These are phyloP conservation scores for Metarhizium sp. DNA, from an alignment of 2,329 filamentous ascomycete species.

Conservation along the genomic window DNA sequence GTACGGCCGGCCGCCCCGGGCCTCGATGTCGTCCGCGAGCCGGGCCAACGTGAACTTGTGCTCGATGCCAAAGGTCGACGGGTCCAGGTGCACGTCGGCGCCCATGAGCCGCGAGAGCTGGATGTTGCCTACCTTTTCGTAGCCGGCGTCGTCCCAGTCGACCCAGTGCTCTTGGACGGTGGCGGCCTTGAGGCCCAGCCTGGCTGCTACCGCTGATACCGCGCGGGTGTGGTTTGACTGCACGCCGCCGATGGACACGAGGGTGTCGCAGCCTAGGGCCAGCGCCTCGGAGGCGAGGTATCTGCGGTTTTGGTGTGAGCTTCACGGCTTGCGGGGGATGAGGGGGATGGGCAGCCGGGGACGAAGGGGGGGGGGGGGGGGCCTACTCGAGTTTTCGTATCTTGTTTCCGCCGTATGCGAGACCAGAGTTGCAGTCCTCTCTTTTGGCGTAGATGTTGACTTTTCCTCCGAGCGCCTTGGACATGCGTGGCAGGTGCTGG, in stretches of 20 bases:
- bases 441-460: conserved; percentile 61
- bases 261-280: conserved; percentile 45
- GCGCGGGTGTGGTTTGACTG: conserved; percentile 64
- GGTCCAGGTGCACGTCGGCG: conserved; percentile 52
- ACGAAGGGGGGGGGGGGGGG: neutral
- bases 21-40: conserved; percentile 43
- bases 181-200: conserved; percentile 44
- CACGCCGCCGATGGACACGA: conserved; percentile 58
- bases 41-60: conserved; percentile 52
- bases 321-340: neutral
- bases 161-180: conserved; percentile 60
- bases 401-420: conserved; percentile 63
- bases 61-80: conserved; percentile 55
- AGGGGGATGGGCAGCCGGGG: neutral
- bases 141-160: conserved; percentile 47
- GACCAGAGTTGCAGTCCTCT: conserved; percentile 60
- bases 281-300: conserved; percentile 58
- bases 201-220: conserved; percentile 52
- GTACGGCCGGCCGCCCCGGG: conserved; percentile 51
- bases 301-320: conserved; percentile 17
- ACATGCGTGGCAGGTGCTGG: conserved; percentile 56
- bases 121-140: conserved; percentile 60
- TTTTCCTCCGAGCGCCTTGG: conserved; percentile 46
- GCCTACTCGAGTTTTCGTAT: conserved; percentile 54
- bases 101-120: conserved; percentile 61